Percentiles rank a stretch among this genome's conserved stretches.
Evolutionary conservation across 352 stramenopile species (phyloP).

Genomic region (Phytophthora vignae): DNA sequence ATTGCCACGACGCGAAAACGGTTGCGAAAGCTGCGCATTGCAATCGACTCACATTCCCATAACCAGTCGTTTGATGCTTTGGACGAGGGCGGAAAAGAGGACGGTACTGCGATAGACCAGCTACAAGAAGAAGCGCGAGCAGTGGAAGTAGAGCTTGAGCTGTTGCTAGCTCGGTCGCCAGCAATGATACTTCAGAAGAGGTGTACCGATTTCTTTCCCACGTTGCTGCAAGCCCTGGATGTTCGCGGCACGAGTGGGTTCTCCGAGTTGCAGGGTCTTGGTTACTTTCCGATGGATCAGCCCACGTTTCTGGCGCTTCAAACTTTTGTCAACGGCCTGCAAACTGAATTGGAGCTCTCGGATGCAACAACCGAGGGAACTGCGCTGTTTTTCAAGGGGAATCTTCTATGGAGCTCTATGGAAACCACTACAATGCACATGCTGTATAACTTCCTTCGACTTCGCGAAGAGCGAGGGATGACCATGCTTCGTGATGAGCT

Average conservation of each 20-base stretch:
- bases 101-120: constrained; percentile 9
- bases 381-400: constrained; percentile 64
- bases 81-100: constrained; percentile 1
- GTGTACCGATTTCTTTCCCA: constrained; percentile 53
- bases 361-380: constrained; percentile 5
- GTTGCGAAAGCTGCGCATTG: constrained; percentile 53
- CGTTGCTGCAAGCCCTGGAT: constrained; percentile 49
- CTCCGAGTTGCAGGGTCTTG: constrained; percentile 53
- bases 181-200: constrained; percentile 34
- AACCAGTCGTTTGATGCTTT: constrained; percentile 18
- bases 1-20: constrained; percentile 49
- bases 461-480: constrained; percentile 72
- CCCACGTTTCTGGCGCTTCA: constrained; percentile 58
- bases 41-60: constrained; percentile 29
- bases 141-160: constrained; percentile 37
- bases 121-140: constrained; percentile 18
- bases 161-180: constrained; percentile 45
- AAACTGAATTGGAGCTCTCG: constrained; percentile 27
- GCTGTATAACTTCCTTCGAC: constrained; percentile 56
- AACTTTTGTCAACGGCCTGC: constrained; percentile 59
- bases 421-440: constrained; percentile 39
- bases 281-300: constrained; percentile 61
- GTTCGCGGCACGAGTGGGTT: constrained; percentile 41
- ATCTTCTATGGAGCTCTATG: constrained; percentile 61
- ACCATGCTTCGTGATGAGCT: constrained; percentile 23